These are phyloP conservation scores for Salvia rosmarinus DNA, from an alignment of 257 asterid species.

Conservation along the genomic window DNA sequence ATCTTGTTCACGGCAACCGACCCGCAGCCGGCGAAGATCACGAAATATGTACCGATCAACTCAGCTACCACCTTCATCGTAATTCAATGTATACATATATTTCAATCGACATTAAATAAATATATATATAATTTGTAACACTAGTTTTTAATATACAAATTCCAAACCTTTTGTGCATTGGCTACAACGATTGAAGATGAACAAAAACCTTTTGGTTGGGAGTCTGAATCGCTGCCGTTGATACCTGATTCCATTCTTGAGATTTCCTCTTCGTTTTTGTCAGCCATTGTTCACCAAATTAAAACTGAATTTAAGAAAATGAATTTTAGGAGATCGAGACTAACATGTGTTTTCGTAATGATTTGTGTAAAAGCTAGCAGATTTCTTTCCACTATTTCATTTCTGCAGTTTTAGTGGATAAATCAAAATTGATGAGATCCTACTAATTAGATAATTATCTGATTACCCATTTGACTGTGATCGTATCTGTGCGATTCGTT, in stretches of 20 bases:
- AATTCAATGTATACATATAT: background rate
- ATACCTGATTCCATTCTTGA: constrained; percentile 59
- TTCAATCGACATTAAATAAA: background rate
- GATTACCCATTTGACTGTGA: background rate
- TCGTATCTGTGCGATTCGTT: background rate
- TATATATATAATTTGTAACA: too few relatives aligned
- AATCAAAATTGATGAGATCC: background rate
- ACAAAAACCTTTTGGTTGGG: constrained; percentile 33
- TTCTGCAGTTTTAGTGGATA: background rate
- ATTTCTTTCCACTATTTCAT: too few relatives aligned
- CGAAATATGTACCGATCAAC: constrained; percentile 62
- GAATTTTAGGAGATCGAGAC: background rate
- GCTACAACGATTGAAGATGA: constrained; percentile 35
- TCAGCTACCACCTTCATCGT: constrained; percentile 65
- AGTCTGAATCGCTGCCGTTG: background rate
- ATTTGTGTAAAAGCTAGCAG: too few relatives aligned
- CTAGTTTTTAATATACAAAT: too few relatives aligned
- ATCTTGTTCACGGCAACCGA: constrained; percentile 58
- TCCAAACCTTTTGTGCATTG: constrained; percentile 48
- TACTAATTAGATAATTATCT: background rate
- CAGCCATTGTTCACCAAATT: constrained; percentile 16
- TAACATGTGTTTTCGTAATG: too few relatives aligned
- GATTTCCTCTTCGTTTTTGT: constrained; percentile 34
- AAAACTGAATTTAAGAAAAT: background rate
- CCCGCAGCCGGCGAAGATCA: constrained; percentile 81